phyloP scores from a whole-genome alignment of 768 basidiomycete species.

The Porphyrellus cyaneotinctus region DNA sequence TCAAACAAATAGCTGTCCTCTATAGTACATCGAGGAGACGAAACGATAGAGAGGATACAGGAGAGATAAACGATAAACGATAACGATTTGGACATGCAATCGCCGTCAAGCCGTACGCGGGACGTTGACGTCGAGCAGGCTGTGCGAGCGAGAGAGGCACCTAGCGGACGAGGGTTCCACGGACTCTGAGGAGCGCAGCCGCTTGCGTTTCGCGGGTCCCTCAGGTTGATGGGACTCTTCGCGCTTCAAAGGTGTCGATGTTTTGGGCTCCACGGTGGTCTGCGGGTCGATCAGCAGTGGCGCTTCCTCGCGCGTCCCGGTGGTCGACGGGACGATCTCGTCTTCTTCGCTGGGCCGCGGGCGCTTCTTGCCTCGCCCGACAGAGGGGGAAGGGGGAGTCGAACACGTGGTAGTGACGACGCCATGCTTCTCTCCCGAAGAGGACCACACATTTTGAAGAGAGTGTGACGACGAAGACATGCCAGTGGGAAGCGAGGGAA shows the following conservation, averaged over 20 bases:
- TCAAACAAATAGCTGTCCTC: background rate
- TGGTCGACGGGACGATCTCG: background rate
- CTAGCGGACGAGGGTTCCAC: background rate
- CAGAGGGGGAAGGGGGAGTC: conserved; percentile 9
- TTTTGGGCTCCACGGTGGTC: background rate
- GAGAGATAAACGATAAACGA: background rate
- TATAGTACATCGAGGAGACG: background rate
- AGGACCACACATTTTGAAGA: background rate
- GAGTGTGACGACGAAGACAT: conserved; percentile 1
- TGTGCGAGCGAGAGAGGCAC: conserved; percentile 1
- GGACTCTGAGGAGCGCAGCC: conserved; percentile 1
- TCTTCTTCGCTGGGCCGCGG: conserved; percentile 6
- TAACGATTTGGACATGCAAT: background rate
- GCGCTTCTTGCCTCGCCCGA: conserved; percentile 17
- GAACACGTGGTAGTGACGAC: background rate
- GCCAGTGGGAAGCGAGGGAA: background rate
- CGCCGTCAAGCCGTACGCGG: background rate
- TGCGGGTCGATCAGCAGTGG: too few relatives aligned
- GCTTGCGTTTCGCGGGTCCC: conserved; percentile 14
- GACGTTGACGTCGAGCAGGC: background rate
- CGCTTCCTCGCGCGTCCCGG: background rate
- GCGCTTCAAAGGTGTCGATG: background rate
- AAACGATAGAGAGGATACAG: background rate
- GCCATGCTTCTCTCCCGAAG: background rate
- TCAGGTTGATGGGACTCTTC: background rate